These are phyloP conservation scores for Phytophthora nicotianae DNA, from an alignment of 352 stramenopile genomes.

Conservation along the genomic window DNA sequence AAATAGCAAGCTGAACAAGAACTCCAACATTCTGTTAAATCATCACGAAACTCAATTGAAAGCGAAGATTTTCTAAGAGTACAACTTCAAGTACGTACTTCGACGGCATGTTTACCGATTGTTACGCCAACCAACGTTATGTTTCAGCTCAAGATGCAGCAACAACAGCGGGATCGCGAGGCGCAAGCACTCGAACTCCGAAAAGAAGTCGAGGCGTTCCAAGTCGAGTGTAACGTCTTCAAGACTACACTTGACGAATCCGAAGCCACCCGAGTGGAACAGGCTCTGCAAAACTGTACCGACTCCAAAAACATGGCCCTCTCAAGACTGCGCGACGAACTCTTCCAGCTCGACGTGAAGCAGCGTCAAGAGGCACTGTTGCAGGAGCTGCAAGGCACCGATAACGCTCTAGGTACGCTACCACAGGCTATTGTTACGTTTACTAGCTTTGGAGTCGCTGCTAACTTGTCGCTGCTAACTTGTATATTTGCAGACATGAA, in stretches of 20 bases:
- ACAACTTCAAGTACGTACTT: slow-evolving; percentile 20
- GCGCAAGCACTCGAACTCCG: slow-evolving; percentile 23
- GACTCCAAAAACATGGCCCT: slow-evolving; percentile 10
- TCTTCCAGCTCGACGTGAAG: slow-evolving; percentile 64
- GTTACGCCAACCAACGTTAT: neutral
- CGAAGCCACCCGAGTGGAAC: slow-evolving; percentile 23
- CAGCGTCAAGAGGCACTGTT: slow-evolving; percentile 47
- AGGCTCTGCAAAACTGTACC: slow-evolving; percentile 13
- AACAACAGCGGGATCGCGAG: slow-evolving; percentile 31
- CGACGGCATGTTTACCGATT: neutral
- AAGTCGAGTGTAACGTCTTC: slow-evolving; percentile 28
- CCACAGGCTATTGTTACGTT: neutral
- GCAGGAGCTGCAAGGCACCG: slow-evolving; percentile 39
- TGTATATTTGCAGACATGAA: slow-evolving; percentile 38
- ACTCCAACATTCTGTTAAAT: neutral
- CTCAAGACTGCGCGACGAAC: slow-evolving; percentile 42
- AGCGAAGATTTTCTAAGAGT: slow-evolving; percentile 10
- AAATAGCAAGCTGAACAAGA: slow-evolving; percentile 14
- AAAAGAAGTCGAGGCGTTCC: slow-evolving; percentile 33
- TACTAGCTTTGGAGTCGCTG: neutral
- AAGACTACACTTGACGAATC: slow-evolving; percentile 18
- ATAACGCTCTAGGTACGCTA: slow-evolving; percentile 41
- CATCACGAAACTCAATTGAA: neutral
- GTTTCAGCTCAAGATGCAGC: slow-evolving; percentile 22
- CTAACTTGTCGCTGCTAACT: too few species aligned